phyloP scores from a whole-genome alignment of 164 flowering plant genomes.

The Chloranthus sessilifolius region DNA sequence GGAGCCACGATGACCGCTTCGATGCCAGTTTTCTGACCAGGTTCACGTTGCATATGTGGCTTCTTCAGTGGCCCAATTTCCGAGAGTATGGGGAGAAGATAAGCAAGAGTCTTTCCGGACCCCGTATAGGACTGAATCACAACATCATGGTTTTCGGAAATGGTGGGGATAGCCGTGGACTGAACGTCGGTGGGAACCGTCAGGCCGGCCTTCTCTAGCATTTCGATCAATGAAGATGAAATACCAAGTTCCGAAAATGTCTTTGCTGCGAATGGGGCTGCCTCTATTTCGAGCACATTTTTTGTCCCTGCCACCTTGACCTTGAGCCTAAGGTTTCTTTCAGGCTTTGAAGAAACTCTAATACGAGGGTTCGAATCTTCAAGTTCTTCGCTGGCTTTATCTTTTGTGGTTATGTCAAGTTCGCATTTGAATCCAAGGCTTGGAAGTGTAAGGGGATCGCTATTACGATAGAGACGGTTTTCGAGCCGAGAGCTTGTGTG shows the following conservation, averaged over 20 bases:
- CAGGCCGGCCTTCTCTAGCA: constrained; percentile 68
- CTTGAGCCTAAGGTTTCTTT: constrained; percentile 12
- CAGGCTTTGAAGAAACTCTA: constrained; percentile 25
- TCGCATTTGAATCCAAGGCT: constrained; percentile 36
- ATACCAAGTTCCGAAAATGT: constrained; percentile 79
- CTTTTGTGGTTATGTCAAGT: constrained; percentile 13
- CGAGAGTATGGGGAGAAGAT: constrained; percentile 87
- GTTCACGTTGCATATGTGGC: constrained; percentile 16
- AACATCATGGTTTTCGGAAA: constrained; percentile 65
- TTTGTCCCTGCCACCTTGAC: constrained; percentile 23
- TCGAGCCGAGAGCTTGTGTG: constrained; percentile 26
- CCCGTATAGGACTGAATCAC: constrained; percentile 97
- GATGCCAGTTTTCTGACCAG: constrained; percentile 42
- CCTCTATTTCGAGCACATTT: constrained; percentile 37
- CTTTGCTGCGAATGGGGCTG: constrained; percentile 66
- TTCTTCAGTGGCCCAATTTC: constrained; percentile 62
- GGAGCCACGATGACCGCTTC: constrained; percentile 94
- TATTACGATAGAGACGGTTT: constrained; percentile 11
- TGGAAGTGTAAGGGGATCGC: constrained; percentile 40
- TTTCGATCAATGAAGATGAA: constrained; percentile 53
- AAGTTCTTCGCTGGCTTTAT: constrained; percentile 14
- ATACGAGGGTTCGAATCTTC: constrained; percentile 16
- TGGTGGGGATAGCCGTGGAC: constrained; percentile 76
- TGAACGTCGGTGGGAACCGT: constrained; percentile 84
- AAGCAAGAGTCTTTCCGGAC: constrained; percentile 93